Evolutionary conservation across 106 monocot species (phyloP).

Genomic region (Allium fistulosum): DNA sequence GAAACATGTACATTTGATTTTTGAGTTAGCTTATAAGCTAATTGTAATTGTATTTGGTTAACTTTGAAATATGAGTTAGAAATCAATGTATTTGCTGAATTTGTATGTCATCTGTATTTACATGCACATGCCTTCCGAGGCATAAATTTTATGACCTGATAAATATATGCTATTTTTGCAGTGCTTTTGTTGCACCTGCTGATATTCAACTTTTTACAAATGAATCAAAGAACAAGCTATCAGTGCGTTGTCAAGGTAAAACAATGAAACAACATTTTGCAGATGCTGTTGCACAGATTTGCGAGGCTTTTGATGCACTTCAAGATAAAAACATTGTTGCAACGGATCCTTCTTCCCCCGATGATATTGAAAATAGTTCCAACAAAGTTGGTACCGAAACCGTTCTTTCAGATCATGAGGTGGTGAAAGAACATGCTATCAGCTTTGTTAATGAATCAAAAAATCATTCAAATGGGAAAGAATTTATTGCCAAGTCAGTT

Average conservation of each 20-base stretch:
- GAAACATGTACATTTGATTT: too few relatives aligned
- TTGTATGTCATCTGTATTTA: neutral
- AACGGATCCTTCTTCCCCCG: conserved; percentile 13
- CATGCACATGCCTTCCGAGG: neutral
- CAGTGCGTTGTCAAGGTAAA: conserved; percentile 63
- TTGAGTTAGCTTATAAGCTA: too few relatives aligned
- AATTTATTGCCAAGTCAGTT: conserved; percentile 4
- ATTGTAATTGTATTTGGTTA: too few relatives aligned
- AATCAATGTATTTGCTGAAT: too few relatives aligned
- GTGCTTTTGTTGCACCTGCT: conserved; percentile 82
- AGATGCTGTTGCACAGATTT: conserved; percentile 79
- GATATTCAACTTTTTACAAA: conserved; percentile 76
- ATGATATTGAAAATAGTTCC: conserved; percentile 16
- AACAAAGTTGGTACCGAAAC: conserved; percentile 7
- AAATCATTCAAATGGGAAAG: conserved; percentile 25
- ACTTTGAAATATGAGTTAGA: too few relatives aligned
- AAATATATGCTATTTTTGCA: conserved; percentile 27
- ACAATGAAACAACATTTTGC: conserved; percentile 51
- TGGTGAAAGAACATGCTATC: neutral
- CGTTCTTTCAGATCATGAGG: conserved; percentile 20
- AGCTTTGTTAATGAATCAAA: conserved; percentile 9
- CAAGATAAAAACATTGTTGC: conserved; percentile 19
- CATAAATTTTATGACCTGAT: neutral
- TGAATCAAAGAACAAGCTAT: conserved; percentile 71
- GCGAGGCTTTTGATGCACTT: conserved; percentile 62